phyloP scores from a whole-genome alignment of 805 yeast species.

The Candida maris region DNA sequence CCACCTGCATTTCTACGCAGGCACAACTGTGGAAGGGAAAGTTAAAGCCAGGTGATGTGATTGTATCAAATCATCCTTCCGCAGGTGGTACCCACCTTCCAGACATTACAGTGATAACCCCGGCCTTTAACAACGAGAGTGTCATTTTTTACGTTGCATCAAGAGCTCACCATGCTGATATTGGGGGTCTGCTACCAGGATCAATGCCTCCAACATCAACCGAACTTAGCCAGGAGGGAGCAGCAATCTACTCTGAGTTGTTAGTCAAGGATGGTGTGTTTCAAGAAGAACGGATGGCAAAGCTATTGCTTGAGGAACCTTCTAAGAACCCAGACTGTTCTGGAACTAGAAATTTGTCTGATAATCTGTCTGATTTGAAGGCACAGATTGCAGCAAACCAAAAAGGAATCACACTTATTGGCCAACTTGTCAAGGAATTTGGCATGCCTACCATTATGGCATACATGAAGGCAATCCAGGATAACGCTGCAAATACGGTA shows the following conservation, averaged over 20 bases:
- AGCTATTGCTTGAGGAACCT: slow-evolving; percentile 42
- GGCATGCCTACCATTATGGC: slow-evolving; percentile 55
- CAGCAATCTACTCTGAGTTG: slow-evolving; percentile 50
- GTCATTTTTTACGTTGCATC: slow-evolving; percentile 55
- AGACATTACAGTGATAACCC: slow-evolving; percentile 55
- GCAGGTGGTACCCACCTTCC: slow-evolving; percentile 49
- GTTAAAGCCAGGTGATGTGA: slow-evolving; percentile 40
- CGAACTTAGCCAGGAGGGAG: slow-evolving; percentile 54
- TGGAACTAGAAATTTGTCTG: slow-evolving; percentile 53
- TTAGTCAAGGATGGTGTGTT: slow-evolving; percentile 47
- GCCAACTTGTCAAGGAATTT: slow-evolving; percentile 43
- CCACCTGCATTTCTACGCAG: slow-evolving; percentile 38
- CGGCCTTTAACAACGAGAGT: slow-evolving; percentile 44
- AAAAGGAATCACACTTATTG: slow-evolving; percentile 46
- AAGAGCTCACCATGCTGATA: slow-evolving; percentile 61
- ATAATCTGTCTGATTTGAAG: slow-evolving; percentile 48
- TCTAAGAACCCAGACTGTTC: slow-evolving; percentile 48
- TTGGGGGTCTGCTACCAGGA: slow-evolving; percentile 58
- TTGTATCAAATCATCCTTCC: slow-evolving; percentile 40
- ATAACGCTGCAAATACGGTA: slow-evolving; percentile 69
- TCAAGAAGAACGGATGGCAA: slow-evolving; percentile 47
- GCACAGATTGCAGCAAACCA: slow-evolving; percentile 51
- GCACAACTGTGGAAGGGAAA: slow-evolving; percentile 37
- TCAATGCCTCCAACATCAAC: slow-evolving; percentile 55
- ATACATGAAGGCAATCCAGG: slow-evolving; percentile 79